Percentiles rank a stretch among this genome's conserved stretches.
Conservation (phyloP, 2,329 filamentous ascomycete species). For the Epichloe elymi region DNA sequence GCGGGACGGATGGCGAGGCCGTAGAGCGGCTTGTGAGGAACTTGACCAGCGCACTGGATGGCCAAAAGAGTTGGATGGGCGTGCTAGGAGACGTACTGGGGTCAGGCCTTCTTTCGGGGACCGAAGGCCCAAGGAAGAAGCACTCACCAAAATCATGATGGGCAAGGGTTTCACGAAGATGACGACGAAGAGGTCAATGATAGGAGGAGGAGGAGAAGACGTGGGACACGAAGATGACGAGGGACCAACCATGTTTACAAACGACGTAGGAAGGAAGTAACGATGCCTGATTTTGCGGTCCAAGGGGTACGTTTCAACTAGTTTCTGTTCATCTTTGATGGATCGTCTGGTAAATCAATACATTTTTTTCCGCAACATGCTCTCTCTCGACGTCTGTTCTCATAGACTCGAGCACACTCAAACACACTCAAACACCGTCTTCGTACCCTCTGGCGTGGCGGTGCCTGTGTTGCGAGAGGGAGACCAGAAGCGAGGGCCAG, state of each 20-base stretch:
- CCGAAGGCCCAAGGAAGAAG: slow-evolving; percentile 4
- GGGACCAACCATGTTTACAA: too few relatives aligned
- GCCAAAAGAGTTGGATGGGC: slow-evolving; percentile 18
- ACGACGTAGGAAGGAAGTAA: too few relatives aligned
- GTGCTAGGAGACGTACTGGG: slow-evolving; percentile 19
- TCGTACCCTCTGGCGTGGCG: background rate
- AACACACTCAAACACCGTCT: too few relatives aligned
- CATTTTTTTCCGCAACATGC: too few relatives aligned
- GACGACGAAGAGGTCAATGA: slow-evolving; percentile 8
- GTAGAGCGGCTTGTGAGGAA: slow-evolving; percentile 22
- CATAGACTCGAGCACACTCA: too few relatives aligned
- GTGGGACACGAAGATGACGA: background rate
- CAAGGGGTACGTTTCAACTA: too few relatives aligned
- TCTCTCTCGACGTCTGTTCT: too few relatives aligned
- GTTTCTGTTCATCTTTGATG: too few relatives aligned
- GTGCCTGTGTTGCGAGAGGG: background rate
- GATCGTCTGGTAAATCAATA: too few relatives aligned
- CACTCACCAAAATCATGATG: background rate
- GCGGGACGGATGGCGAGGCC: slow-evolving; percentile 27
- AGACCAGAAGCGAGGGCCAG: too few relatives aligned
- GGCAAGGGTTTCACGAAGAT: slow-evolving; percentile 7
- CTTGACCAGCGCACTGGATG: slow-evolving; percentile 17
- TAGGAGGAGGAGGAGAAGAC: background rate
- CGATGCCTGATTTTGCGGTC: too few relatives aligned
- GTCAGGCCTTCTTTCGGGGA: slow-evolving; percentile 8